Conservation (phyloP, 2,329 filamentous ascomycete genomes). For the Helicocarpus griseus region DNA sequence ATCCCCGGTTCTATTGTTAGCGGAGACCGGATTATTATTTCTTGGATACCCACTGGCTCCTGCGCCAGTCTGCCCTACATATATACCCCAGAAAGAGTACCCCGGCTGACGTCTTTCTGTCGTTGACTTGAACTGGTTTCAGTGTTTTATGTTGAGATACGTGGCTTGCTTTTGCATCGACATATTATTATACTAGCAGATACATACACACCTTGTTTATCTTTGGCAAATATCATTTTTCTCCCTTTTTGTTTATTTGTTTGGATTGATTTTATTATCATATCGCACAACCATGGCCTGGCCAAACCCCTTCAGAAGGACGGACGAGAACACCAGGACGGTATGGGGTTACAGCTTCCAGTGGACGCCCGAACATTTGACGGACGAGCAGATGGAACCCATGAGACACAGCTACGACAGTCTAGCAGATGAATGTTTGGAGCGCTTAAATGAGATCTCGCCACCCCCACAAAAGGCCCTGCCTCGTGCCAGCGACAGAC, state of each 20-base stretch:
- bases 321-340: slow-evolving; percentile 18
- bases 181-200: background rate
- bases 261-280: background rate
- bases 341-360: slow-evolving; percentile 60
- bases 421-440: slow-evolving; percentile 56
- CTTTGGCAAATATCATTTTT: too few species aligned
- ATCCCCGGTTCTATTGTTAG: background rate
- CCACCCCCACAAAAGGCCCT: slow-evolving; percentile 27
- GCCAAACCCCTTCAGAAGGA: slow-evolving; percentile 20
- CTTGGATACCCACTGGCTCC: background rate
- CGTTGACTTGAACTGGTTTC: background rate
- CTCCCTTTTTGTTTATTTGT: too few species aligned
- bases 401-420: slow-evolving; percentile 59
- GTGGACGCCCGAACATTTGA: slow-evolving; percentile 57
- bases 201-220: background rate
- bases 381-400: slow-evolving; percentile 48
- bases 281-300: slow-evolving; percentile 18
- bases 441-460: slow-evolving; percentile 53
- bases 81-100: background rate
- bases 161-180: background rate
- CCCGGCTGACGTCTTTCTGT: background rate
- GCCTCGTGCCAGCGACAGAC: slow-evolving; percentile 5
- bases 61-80: background rate
- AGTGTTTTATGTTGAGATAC: background rate
- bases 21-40: background rate